These are phyloP conservation scores for Penicillium sp. DNA, from an alignment of 2,329 filamentous ascomycete species.

Conservation along the genomic window DNA sequence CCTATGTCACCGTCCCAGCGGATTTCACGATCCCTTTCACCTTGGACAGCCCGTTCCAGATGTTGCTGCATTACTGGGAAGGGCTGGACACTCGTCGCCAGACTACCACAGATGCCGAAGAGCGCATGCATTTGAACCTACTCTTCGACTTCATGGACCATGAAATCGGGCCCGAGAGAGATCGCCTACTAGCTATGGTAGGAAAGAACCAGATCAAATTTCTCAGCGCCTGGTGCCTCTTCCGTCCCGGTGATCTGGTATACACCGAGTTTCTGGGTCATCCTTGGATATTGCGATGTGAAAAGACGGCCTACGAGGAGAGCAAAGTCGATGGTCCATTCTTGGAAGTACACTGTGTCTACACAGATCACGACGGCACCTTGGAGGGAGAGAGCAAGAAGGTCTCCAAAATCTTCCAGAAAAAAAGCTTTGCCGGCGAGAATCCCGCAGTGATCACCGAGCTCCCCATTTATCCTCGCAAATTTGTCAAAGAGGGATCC, in stretches of 20 bases:
- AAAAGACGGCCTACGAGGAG: constrained; percentile 7
- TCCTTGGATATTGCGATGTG: constrained; percentile 3
- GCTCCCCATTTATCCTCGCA: constrained; percentile 4
- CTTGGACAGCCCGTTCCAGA: constrained; percentile 4
- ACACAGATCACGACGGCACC: constrained; percentile 2
- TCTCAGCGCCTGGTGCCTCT: constrained; percentile 3
- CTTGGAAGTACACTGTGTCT: constrained; percentile 4
- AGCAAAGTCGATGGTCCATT: not conserved
- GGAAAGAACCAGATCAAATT: constrained; percentile 5
- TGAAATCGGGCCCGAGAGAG: constrained; percentile 5
- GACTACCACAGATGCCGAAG: not conserved
- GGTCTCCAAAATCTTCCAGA: constrained; percentile 2
- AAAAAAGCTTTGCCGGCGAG: constrained; percentile 4
- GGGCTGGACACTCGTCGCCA: constrained; percentile 1
- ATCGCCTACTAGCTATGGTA: not conserved
- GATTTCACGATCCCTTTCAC: constrained; percentile 1
- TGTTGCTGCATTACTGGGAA: constrained; percentile 4
- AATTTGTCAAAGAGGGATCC: constrained; percentile 1
- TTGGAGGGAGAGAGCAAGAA: constrained; percentile 1
- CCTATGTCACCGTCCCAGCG: not conserved
- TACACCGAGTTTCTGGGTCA: constrained; percentile 4
- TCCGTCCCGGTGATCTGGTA: constrained; percentile 2
- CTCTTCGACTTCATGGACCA: constrained; percentile 4
- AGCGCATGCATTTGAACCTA: constrained; percentile 6
- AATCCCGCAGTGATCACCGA: constrained; percentile 7